Base-by-base conservation (phyloP, 768 basidiomycete species). In the Lentinula aciculospora region DNA sequence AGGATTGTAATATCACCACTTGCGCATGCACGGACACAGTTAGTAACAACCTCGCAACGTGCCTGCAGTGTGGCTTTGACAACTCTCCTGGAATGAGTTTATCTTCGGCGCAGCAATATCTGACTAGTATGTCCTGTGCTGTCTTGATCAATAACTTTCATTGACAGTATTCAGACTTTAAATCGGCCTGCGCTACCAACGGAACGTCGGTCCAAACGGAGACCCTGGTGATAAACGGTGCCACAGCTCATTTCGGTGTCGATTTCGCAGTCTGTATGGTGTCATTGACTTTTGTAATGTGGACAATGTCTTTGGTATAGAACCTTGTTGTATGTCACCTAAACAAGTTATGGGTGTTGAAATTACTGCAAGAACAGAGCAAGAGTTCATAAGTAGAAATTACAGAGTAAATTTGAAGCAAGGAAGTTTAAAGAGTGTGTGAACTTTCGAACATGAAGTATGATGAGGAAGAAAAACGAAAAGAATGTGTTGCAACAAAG, bases 61-160 rank as follows among this genome's bases (percentile, higher is more conserved):
- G 53, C 29, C 53, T 54, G 19, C 53, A 54, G 25, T 54, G 53
- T 37, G 53, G 53, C 7, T 54, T 25, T 19, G 53, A 54, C 25
- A 54, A 54, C 28, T 12, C 27, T 31, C 21, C 53, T 10, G 34
- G 34, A 6, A 34, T 54, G 25, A 28, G 5, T 39, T 27, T 54
- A 21, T 21, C 21, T 36, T 28, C 37, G 15, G 29, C 36, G 4
- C 21, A 31, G 37, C 19, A 17, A 13, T 54, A 54, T 54, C 9
- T 54, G 23, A 54, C 21, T 17, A 54, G 53, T 54, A 21, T 23
- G 53, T 40, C 17, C 25, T n/a, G 1, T 10, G 3, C 10, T 48
- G 21, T 48, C n/a, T 42, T 7, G 17, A n/a, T n/a, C n/a, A n/a
- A n/a, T n/a, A n/a, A n/a, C n/a, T n/a, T n/a, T 17, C 40, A n/a